These are phyloP conservation scores for Coniosporium apollinis DNA, from an alignment of 495 filamentous ascomycete genomes.

Conservation along the genomic window DNA sequence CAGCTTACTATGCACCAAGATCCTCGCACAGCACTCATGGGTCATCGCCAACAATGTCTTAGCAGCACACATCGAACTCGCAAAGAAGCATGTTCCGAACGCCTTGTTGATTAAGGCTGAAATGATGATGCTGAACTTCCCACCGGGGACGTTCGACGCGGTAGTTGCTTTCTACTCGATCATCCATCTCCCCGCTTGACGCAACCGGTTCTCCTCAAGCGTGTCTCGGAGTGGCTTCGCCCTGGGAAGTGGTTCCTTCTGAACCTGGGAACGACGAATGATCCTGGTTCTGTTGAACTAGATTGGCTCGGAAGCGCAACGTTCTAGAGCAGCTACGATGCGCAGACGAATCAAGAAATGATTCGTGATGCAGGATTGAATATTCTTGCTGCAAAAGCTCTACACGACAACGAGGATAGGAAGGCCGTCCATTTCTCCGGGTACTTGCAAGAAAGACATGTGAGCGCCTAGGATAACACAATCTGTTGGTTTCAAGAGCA, in stretches of 20 bases:
- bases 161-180: conserved; percentile 29
- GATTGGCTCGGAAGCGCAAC: not conserved
- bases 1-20: conserved; percentile 4
- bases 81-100: not conserved
- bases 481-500: conserved; percentile 5
- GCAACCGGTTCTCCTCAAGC: not conserved
- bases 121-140: conserved; percentile 27
- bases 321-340: not conserved
- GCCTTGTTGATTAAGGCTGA: conserved; percentile 19
- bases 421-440: not conserved
- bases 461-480: not conserved
- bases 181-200: conserved; percentile 24
- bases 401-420: not conserved
- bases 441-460: not conserved
- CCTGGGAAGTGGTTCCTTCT: not conserved
- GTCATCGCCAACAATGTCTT: conserved; percentile 7
- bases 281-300: not conserved
- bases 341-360: not conserved
- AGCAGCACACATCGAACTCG: conserved; percentile 3
- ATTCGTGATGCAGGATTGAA: not conserved
- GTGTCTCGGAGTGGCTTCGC: not conserved
- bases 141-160: conserved; percentile 18
- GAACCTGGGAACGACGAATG: not conserved
- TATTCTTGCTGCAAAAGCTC: not conserved
- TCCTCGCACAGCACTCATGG: conserved; percentile 1